These are phyloP conservation scores for Candida insectorum DNA, from an alignment of 805 yeast species.

Conservation along the genomic window DNA sequence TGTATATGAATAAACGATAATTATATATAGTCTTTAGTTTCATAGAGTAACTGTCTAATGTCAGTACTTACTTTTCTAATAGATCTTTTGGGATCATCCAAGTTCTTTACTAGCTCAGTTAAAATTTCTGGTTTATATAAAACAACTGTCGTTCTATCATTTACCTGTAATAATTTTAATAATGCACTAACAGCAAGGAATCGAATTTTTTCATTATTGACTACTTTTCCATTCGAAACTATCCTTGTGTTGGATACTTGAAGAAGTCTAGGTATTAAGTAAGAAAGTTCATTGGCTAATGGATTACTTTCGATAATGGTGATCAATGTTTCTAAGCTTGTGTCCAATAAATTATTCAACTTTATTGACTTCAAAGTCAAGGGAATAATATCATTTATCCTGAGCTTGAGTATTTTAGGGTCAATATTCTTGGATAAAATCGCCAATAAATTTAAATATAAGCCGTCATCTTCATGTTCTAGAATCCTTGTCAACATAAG, in stretches of 20 bases:
- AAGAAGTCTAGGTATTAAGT: slow-evolving; percentile 55
- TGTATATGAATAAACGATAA: slow-evolving; percentile 1
- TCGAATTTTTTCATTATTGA: slow-evolving; percentile 51
- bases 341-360: slow-evolving; percentile 50
- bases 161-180: slow-evolving; percentile 33
- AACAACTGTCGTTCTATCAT: slow-evolving; percentile 39
- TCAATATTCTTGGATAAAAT: slow-evolving; percentile 63
- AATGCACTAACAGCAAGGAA: slow-evolving; percentile 56
- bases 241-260: slow-evolving; percentile 23
- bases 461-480: slow-evolving; percentile 32
- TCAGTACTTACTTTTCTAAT: slow-evolving; percentile 77
- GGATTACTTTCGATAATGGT: slow-evolving; percentile 55
- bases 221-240: slow-evolving; percentile 11
- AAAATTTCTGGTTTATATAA: slow-evolving; percentile 53
- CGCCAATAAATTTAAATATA: slow-evolving; percentile 65
- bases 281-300: slow-evolving; percentile 50
- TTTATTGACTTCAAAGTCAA: slow-evolving; percentile 63
- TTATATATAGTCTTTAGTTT: slow-evolving; percentile 32
- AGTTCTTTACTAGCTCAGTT: slow-evolving; percentile 41
- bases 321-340: slow-evolving; percentile 58
- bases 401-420: slow-evolving; percentile 62
- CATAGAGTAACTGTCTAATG: slow-evolving; percentile 74
- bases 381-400: slow-evolving; percentile 64
- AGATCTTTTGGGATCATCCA: slow-evolving; percentile 72
- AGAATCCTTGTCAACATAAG: slow-evolving; percentile 49